These are phyloP conservation scores for Lachnum nothofagi DNA, from an alignment of 2,329 filamentous ascomycete species.

Conservation along the genomic window DNA sequence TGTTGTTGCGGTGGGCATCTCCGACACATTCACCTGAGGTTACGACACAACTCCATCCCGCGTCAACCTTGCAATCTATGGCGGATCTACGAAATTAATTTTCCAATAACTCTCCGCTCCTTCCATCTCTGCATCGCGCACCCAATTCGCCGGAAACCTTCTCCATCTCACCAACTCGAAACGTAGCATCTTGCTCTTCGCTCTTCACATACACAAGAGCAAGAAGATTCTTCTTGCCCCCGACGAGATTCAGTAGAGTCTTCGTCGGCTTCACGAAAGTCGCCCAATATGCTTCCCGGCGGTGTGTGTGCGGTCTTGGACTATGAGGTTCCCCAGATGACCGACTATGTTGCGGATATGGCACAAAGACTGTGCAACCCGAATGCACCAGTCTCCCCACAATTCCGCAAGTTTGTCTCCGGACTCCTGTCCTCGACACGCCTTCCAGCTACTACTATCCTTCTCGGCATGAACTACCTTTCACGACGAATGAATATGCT, in stretches of 20 bases:
- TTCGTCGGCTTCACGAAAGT: slow-evolving; percentile 24
- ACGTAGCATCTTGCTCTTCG: slow-evolving; percentile 14
- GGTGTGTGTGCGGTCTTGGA: slow-evolving; percentile 70
- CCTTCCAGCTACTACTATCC: slow-evolving; percentile 65
- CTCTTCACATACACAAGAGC: slow-evolving; percentile 9
- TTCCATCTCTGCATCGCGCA: slow-evolving; percentile 11
- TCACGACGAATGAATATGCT: slow-evolving; percentile 58
- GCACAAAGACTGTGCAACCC: slow-evolving; percentile 63
- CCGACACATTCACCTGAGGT: slow-evolving; percentile 3
- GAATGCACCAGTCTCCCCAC: slow-evolving; percentile 52
- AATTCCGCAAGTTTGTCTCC: slow-evolving; percentile 69
- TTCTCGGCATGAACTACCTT: slow-evolving; percentile 66
- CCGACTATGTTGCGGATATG: slow-evolving; percentile 70
- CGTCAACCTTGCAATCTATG: slow-evolving; percentile 23
- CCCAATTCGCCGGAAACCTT: slow-evolving; percentile 13
- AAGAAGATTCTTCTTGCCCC: slow-evolving; percentile 27
- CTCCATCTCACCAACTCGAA: slow-evolving; percentile 14
- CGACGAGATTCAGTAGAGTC: slow-evolving; percentile 30
- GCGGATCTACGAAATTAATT: slow-evolving; percentile 28
- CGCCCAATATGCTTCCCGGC: slow-evolving; percentile 39
- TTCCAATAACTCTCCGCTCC: slow-evolving; percentile 19
- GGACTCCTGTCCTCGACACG: slow-evolving; percentile 68
- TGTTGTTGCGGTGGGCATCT: slow-evolving; percentile 10
- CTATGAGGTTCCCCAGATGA: slow-evolving; percentile 74
- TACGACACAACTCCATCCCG: slow-evolving; percentile 10